Conservation (phyloP, 192 early-diverging fungal species). For the Chytriomyces sp. region DNA sequence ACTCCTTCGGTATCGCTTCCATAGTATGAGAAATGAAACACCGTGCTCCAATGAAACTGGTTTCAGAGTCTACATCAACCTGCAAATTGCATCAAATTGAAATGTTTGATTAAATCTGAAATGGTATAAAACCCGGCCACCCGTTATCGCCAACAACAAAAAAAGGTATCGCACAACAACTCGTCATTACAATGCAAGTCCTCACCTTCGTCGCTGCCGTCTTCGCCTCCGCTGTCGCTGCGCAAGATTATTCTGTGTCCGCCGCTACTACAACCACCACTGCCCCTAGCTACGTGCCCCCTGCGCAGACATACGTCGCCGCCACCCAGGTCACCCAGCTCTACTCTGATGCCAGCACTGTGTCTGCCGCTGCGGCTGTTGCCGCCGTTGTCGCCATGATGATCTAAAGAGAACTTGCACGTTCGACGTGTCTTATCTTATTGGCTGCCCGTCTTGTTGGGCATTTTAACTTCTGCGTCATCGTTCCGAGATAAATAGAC, state of each 20-base stretch:
- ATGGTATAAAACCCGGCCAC: too few relatives aligned
- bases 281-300: not conserved
- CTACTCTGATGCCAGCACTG: not conserved
- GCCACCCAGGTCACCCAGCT: not conserved
- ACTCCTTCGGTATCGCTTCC: too few relatives aligned
- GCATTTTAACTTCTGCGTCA: not conserved
- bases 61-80: too few relatives aligned
- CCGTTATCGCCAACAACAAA: too few relatives aligned
- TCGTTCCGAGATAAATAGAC: not conserved
- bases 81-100: too few relatives aligned
- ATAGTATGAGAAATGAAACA: too few relatives aligned
- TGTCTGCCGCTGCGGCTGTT: not conserved
- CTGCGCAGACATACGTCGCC: not conserved
- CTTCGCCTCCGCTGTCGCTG: not conserved
- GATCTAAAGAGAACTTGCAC: not conserved
- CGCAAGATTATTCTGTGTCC: not conserved
- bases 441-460: not conserved
- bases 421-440: not conserved
- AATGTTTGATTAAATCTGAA: too few relatives aligned
- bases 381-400: not conserved
- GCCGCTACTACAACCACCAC: not conserved
- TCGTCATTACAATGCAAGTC: not conserved
- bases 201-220: not conserved
- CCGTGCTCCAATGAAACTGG: too few relatives aligned
- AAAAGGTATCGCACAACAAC: too few relatives aligned